Percentiles rank a stretch among this genome's conserved stretches.
Evolutionary conservation across 2,329 filamentous ascomycete species (phyloP).

Genomic region (Colletotrichum destructivum): DNA sequence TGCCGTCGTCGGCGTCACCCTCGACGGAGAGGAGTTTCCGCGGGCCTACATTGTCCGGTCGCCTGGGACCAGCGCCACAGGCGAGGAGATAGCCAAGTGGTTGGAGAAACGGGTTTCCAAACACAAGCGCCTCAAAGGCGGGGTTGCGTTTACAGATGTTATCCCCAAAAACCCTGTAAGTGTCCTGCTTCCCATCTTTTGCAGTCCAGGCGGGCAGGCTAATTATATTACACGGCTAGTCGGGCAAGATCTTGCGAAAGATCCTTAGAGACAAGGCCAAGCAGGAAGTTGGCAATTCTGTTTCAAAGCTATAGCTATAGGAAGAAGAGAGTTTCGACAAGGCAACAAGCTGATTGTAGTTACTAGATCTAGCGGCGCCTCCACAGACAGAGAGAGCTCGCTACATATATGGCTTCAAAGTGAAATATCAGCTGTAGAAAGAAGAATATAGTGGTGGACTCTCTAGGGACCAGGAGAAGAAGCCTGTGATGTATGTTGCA

Average conservation of each 20-base stretch:
- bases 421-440: not conserved
- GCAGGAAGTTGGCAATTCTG: slow-evolving; percentile 63
- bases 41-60: slow-evolving; percentile 73
- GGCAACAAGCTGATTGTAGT: not conserved
- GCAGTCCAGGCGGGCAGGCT: slow-evolving; percentile 21
- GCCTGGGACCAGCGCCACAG: slow-evolving; percentile 61
- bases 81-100: slow-evolving; percentile 74
- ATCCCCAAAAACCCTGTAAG: slow-evolving; percentile 74
- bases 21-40: slow-evolving; percentile 70
- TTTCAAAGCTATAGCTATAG: slow-evolving; percentile 21
- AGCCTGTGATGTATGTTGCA: slow-evolving; percentile 17
- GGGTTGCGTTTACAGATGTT: slow-evolving; percentile 76
- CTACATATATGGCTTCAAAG: not conserved
- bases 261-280: slow-evolving; percentile 70
- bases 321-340: not conserved
- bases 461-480: not conserved
- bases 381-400: not conserved
- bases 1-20: slow-evolving; percentile 74
- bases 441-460: not conserved
- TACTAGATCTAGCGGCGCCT: not conserved
- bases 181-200: slow-evolving; percentile 31
- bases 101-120: slow-evolving; percentile 74
- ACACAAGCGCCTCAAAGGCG: slow-evolving; percentile 79
- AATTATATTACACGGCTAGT: slow-evolving; percentile 54
- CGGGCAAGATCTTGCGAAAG: slow-evolving; percentile 78